These are phyloP conservation scores for Fusarium temperatum DNA, from an alignment of 2,329 filamentous ascomycete species.

Conservation along the genomic window DNA sequence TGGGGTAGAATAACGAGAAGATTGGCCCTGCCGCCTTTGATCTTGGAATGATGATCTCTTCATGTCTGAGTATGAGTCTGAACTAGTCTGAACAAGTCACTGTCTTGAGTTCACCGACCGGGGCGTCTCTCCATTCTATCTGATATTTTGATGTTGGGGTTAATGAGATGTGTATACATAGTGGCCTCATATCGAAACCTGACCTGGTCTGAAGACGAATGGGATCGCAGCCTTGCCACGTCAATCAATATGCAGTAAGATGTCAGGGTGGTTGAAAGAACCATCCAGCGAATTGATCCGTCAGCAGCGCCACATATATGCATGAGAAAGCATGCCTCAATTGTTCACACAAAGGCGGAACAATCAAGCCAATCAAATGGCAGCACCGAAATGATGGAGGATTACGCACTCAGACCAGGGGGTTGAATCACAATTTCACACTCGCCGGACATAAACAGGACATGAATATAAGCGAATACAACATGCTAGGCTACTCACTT, in stretches of 20 bases:
- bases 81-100: neutral
- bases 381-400: fast-evolving
- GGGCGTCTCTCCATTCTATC: neutral
- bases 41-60: neutral
- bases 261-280: fast-evolving
- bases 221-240: neutral
- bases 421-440: neutral
- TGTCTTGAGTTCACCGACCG: fast-evolving
- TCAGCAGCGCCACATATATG: neutral
- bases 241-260: neutral
- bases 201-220: neutral
- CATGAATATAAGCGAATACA: neutral
- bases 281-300: neutral
- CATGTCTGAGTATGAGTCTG: neutral
- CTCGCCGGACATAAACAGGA: fast-evolving
- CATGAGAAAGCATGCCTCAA: neutral
- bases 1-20: neutral
- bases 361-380: neutral
- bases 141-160: fast-evolving
- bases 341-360: neutral
- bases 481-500: fast-evolving
- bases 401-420: neutral
- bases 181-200: neutral
- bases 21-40: neutral
- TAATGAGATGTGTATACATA: neutral